Base-by-base conservation (phyloP, 768 basidiomycete species). In the Asterophora lycoperdoides region DNA sequence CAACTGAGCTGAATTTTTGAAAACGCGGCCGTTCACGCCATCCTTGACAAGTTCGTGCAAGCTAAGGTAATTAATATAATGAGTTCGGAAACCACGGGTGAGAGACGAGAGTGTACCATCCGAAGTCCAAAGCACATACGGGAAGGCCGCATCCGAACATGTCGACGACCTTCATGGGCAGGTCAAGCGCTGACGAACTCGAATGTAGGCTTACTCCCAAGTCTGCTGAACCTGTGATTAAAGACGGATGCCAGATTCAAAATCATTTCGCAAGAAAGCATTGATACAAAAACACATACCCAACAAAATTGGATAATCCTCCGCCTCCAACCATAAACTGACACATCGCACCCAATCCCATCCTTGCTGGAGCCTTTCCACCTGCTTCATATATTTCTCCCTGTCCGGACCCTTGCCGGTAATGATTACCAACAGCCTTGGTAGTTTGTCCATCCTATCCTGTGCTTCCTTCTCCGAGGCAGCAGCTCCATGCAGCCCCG, bases 161-260 rank as follows among this genome's bases (percentile, higher is more conserved):
- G 65, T 99, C 96, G 6, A 99, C 93, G 4, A 99, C 83, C 66
- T 99, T 99, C 96, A 99, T 99, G 2, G 96, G 96, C 46, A 99
- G 71, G 67, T 99, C 96, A 48, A 93, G 69, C 1, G 80, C 87
- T 2, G 91, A 94, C 0, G 91, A 92, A 64, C 91, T 94, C 5
- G 83, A 80, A 68, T 99, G 96, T 42, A 99, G 68, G 52, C 83
- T 93, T 49, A 98, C 78, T 2, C 96, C 96, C 34, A 99, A 58
- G 65, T 99, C 93, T 8, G 93, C 91, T 3, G 90, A 86, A 28
- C 93, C 91, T 92, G 53, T 5, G 29, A 38, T 47, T 41, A 11
- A 43, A 35, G 9, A 3, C 8, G 9, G 30, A 32, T 3, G 13
- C 30, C 13, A 32, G 30, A 13, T 32, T 32, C 30, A 9, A 32